Evolutionary conservation across 768 basidiomycete genomes (phyloP), one percentile per base, ranked within the genome.

Genomic region (Kwoniella sp.): DNA sequence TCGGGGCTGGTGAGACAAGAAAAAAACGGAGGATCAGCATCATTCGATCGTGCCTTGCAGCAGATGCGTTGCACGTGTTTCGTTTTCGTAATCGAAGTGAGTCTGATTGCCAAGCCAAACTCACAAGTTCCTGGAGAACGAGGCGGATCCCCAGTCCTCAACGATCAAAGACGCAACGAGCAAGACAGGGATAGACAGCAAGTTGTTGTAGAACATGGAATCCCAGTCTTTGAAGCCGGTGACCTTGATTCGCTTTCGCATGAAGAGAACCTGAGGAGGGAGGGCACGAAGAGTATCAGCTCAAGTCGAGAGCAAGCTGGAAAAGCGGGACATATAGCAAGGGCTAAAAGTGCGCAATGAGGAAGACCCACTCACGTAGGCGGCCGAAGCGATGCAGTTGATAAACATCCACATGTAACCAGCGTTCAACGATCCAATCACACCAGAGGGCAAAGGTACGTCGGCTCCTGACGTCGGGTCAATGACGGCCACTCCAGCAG

Each of bases 151-250:
- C 96, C 96, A 99, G 77, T 96, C 87, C 81, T 99, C 96, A 29
- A 89, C 80, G 52, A 92, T 68, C 68, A 98, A 68, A 9, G 94
- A 96, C 75, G 88, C 91, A 55, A 91, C 72, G 58, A 85, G 84
- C 48, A 99, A 83, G 40, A 97, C 87, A 4, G 96, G 96, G 71
- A 98, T 94, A 21, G 92, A 95, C 55, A 98, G 82, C 49, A 97
- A 78, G 80, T 98, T 99, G 83, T 95, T 96, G 83, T 98, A 98
- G 82, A 92, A 95, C 93, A 97, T 97, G 13, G 93, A 88, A 76
- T 97, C 95, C 94, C 93, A 96, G 74, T 99, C 95, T 53, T 92
- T 88, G 82, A 98, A 97, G 21, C 91, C 91, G 17, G 92, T 97
- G 46, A 84, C 80, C 82, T 97, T 97, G 83, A 99, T 98, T 60